A percentile compares a stretch with the other conserved stretches of the same genome.
These are phyloP conservation scores for Linum lewisii DNA, from an alignment of 345 rosid species.

Conservation along the genomic window DNA sequence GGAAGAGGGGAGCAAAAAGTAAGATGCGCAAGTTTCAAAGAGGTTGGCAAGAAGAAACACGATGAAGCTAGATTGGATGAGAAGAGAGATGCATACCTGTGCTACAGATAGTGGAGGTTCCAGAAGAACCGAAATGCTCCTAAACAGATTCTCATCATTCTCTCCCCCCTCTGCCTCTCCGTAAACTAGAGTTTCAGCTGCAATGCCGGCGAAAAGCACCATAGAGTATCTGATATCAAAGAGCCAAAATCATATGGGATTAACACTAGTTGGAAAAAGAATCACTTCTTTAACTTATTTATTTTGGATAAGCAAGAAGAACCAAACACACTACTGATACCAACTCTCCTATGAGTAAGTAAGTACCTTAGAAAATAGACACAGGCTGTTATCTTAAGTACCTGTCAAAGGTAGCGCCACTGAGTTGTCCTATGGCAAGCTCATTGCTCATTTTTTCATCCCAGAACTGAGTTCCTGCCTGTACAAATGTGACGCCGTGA, in stretches of 20 bases:
- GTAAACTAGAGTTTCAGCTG: conserved; percentile 88
- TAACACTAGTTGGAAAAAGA: too few species aligned
- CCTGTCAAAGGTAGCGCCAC: conserved; percentile 80
- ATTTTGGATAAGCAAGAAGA: background rate
- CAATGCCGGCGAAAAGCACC: conserved; percentile 95
- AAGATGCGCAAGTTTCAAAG: background rate
- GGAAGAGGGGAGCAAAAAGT: background rate
- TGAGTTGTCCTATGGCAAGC: conserved; percentile 71
- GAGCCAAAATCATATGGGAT: background rate
- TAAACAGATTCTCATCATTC: conserved; percentile 86
- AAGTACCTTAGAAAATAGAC: background rate
- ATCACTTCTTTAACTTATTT: too few species aligned
- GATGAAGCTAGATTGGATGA: conserved; percentile 3
- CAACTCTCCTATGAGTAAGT: conserved; percentile 3
- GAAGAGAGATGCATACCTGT: conserved; percentile 32
- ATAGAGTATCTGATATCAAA: conserved; percentile 60
- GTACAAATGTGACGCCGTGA: conserved; percentile 5
- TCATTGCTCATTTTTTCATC: conserved; percentile 82
- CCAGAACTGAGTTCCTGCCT: conserved; percentile 99
- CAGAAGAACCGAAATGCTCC: conserved; percentile 75
- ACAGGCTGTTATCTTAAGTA: conserved; percentile 11
- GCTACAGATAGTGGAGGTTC: conserved; percentile 74
- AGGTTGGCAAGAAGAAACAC: background rate
- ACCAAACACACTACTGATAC: conserved; percentile 1
- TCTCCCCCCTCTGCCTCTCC: conserved; percentile 97